Conservation (phyloP, 2,329 filamentous ascomycete species). For the Paraconiothyrium sp. region DNA sequence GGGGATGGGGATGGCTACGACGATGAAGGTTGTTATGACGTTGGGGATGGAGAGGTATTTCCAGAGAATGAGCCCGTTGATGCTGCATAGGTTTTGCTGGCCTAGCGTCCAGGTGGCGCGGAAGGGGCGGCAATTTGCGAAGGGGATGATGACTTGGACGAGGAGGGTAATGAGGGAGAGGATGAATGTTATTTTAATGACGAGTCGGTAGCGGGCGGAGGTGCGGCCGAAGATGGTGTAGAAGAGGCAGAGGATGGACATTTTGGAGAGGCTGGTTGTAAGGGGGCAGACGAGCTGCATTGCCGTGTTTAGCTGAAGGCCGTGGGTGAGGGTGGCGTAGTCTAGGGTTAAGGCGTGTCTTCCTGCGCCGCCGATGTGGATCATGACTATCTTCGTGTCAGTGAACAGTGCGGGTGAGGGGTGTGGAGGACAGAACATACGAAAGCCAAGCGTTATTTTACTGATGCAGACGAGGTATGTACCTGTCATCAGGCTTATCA, state of each 20-base stretch:
- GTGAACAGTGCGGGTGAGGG: background rate
- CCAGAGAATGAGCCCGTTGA: constrained; percentile 26
- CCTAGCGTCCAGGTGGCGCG: constrained; percentile 24
- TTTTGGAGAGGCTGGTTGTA: constrained; percentile 34
- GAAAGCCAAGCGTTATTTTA: constrained; percentile 29
- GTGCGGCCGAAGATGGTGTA: constrained; percentile 25
- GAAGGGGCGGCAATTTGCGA: constrained; percentile 36
- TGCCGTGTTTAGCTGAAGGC: constrained; percentile 26
- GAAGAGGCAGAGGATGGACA: constrained; percentile 29
- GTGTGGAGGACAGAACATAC: constrained; percentile 19
- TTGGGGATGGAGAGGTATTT: constrained; percentile 33
- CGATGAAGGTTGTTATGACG: constrained; percentile 28
- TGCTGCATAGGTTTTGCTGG: constrained; percentile 21
- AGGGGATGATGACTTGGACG: constrained; percentile 32
- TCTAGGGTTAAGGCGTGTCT: constrained; percentile 22
- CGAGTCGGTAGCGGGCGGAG: constrained; percentile 17
- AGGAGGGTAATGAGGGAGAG: constrained; percentile 26
- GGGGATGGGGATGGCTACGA: constrained; percentile 29
- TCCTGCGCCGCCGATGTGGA: constrained; percentile 31
- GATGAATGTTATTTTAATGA: constrained; percentile 27
- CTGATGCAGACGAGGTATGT: constrained; percentile 25
- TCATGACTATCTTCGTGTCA: constrained; percentile 19
- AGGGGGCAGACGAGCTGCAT: constrained; percentile 33
- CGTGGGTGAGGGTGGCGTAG: constrained; percentile 13
- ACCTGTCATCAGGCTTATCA: constrained; percentile 32